phyloP scores from a whole-genome alignment of 1,284 basidiomycete genomes.

The Apiotrichum domesticum region DNA sequence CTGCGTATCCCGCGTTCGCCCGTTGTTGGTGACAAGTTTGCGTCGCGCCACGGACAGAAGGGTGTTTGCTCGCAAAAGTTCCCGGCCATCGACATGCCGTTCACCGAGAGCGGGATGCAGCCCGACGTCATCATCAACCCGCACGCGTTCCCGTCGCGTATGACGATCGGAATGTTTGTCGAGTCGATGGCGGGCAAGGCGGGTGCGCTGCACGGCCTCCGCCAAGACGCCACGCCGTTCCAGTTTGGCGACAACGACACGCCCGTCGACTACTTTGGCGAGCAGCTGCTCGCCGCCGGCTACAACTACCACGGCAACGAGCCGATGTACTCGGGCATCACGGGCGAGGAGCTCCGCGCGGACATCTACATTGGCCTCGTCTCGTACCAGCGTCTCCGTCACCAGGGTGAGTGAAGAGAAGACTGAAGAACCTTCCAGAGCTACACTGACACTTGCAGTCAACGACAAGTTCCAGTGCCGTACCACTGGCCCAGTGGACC shows the following conservation, averaged over 20 bases:
- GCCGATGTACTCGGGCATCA: conserved; percentile 99
- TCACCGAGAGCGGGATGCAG: conserved; percentile 97
- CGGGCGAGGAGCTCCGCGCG: conserved; percentile 94
- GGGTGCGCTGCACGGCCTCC: conserved; percentile 94
- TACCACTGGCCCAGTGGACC: conserved; percentile 94
- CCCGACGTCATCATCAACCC: conserved; percentile 99
- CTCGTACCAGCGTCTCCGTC: conserved; percentile 67
- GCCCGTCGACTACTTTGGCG: conserved; percentile 93
- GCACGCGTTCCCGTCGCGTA: conserved; percentile 97
- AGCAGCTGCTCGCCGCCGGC: conserved; percentile 86
- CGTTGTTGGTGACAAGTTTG: conserved; percentile 99
- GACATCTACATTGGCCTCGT: conserved; percentile 99
- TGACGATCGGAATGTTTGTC: conserved; percentile 99
- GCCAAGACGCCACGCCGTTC: conserved; percentile 97
- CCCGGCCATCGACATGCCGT: conserved; percentile 98
- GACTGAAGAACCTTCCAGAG: neutral
- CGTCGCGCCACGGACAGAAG: conserved; percentile 97
- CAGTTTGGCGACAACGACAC: conserved; percentile 91
- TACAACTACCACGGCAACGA: conserved; percentile 99
- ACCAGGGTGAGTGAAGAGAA: neutral
- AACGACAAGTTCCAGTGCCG: conserved; percentile 99
- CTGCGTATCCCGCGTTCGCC: conserved; percentile 90
- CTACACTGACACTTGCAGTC: conserved; percentile 49
- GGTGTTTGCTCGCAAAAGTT: conserved; percentile 99
- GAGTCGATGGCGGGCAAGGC: conserved; percentile 99